Evolutionary conservation across 352 stramenopile species (phyloP).

Genomic region (Blastocystis sp.): DNA sequence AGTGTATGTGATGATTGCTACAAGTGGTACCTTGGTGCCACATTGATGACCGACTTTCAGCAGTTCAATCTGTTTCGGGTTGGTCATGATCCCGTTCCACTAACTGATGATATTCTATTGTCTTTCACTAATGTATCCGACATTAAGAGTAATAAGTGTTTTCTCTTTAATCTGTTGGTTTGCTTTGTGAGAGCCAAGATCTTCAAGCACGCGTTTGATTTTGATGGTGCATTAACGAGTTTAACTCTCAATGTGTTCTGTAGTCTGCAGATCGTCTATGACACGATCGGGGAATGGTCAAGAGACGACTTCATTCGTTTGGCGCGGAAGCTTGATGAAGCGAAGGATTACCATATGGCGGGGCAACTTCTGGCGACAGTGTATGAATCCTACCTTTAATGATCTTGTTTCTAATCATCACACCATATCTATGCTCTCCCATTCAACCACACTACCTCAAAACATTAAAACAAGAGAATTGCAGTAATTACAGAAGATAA

Average conservation of each 20-base stretch:
- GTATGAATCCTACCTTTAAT: background rate
- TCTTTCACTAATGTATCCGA: background rate
- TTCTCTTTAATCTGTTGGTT: conserved; percentile 1
- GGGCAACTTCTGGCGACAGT: background rate
- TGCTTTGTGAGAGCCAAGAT: conserved; percentile 10
- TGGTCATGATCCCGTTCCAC: too few species aligned
- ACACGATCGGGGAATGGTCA: background rate
- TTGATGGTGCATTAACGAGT: background rate
- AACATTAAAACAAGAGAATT: too few species aligned
- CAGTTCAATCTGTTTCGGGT: conserved; percentile 15
- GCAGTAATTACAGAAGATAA: too few species aligned
- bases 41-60: background rate
- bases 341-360: background rate
- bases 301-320: conserved; percentile 3
- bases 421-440: too few species aligned
- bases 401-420: too few species aligned
- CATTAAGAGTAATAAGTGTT: conserved; percentile 19
- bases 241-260: background rate
- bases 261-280: background rate
- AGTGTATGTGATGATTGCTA: background rate
- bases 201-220: conserved; percentile 5
- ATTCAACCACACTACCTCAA: too few species aligned
- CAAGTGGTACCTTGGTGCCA: background rate
- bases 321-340: background rate
- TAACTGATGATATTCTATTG: background rate